A percentile compares a stretch with the other conserved stretches of the same genome.
phyloP scores from a whole-genome alignment of 345 rosid species.

The Psidium guajava region DNA sequence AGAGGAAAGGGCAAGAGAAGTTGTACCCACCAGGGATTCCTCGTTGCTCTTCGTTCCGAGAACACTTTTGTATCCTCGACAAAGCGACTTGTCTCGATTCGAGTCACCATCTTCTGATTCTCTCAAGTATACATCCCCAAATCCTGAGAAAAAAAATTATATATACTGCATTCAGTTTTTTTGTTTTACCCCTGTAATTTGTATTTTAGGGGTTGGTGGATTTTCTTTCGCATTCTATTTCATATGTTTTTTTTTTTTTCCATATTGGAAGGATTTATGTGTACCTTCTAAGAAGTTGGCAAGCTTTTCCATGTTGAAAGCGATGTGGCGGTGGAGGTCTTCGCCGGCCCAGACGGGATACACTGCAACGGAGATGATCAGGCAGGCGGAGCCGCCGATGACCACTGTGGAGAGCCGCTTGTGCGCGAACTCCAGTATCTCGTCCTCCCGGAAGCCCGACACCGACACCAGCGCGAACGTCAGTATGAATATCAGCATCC shows the following conservation, averaged over 20 bases:
- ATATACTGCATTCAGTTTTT: not conserved
- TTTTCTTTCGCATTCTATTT: not conserved
- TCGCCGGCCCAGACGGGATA: slow-evolving; percentile 68
- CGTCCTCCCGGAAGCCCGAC: slow-evolving; percentile 49
- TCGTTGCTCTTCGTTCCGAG: slow-evolving; percentile 50
- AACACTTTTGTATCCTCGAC: slow-evolving; percentile 41
- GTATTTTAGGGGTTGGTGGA: not conserved
- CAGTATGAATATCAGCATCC: slow-evolving; percentile 58
- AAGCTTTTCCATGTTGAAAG: slow-evolving; percentile 42
- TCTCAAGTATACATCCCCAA: slow-evolving; percentile 42
- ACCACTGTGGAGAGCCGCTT: slow-evolving; percentile 50
- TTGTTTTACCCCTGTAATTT: not conserved
- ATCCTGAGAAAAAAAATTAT: slow-evolving; percentile 18
- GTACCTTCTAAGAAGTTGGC: slow-evolving; percentile 53
- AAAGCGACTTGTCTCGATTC: slow-evolving; percentile 10
- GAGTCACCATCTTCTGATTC: slow-evolving; percentile 5
- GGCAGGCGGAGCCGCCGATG: slow-evolving; percentile 44
- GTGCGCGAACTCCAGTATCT: slow-evolving; percentile 40
- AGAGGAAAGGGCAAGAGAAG: not conserved
- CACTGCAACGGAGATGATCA: slow-evolving; percentile 34
- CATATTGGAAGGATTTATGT: not conserved
- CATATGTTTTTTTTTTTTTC: no score
- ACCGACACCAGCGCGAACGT: slow-evolving; percentile 67
- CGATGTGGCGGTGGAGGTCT: slow-evolving; percentile 46
- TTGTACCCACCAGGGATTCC: slow-evolving; percentile 56